phyloP scores from a whole-genome alignment of 148 eudicot species.

The Suaeda aralocaspica region DNA sequence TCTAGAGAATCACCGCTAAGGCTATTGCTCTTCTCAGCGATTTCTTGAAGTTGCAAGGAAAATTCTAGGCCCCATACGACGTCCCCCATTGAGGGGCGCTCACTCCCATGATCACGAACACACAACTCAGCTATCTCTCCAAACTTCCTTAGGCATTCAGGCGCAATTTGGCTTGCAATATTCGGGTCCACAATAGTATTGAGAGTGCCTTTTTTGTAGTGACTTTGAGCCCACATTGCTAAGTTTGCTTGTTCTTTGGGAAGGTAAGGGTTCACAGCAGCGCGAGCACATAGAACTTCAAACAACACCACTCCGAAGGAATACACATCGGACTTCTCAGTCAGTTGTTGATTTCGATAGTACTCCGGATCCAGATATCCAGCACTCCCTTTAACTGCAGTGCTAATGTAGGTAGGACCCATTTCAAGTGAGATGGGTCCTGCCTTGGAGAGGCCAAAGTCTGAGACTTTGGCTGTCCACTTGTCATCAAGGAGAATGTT shows the following conservation, averaged over 20 bases:
- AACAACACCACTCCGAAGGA: constrained; percentile 92
- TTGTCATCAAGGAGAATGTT: constrained; percentile 88
- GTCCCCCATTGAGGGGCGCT: constrained; percentile 97
- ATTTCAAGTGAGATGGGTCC: constrained; percentile 92
- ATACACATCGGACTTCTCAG: constrained; percentile 91
- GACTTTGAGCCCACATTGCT: constrained; percentile 89
- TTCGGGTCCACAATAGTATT: constrained; percentile 77
- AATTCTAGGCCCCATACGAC: constrained; percentile 96
- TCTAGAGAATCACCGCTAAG: constrained; percentile 43
- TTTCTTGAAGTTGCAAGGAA: constrained; percentile 89
- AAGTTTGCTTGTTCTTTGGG: constrained; percentile 93
- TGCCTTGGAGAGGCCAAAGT: constrained; percentile 89
- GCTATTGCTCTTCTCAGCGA: constrained; percentile 70
- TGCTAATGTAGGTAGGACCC: constrained; percentile 92
- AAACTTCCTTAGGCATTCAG: constrained; percentile 83
- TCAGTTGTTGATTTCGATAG: constrained; percentile 87
- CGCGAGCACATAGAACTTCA: constrained; percentile 89
- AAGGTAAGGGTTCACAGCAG: constrained; percentile 82
- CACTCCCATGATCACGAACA: constrained; percentile 83
- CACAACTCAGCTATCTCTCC: constrained; percentile 94
- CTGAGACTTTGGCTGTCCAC: constrained; percentile 97
- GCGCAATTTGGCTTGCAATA: constrained; percentile 82
- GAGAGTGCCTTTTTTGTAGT: constrained; percentile 76
- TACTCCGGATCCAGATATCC: constrained; percentile 96
- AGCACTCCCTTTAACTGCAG: constrained; percentile 93